Evolutionary conservation across 129 eudicot genomes (phyloP).

Genomic region (carrot (Daucus carota)): DH1_v3.0 NC_030382.2:32871501-32872000

Average conservation of each 20-base stretch:
- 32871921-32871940: neutral
- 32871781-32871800: neutral
- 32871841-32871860: neutral
- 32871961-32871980: constrained; percentile 23
- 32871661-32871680: neutral
- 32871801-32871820: neutral
- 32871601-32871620: neutral
- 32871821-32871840: neutral
- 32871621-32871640: neutral
- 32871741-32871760: neutral
- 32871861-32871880: neutral
- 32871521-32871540: constrained; percentile 63
- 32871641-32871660: neutral
- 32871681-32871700: neutral
- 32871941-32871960: neutral
- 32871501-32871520: constrained; percentile 73
- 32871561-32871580: constrained; percentile 39
- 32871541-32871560: constrained; percentile 83
- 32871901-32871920: neutral
- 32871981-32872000: constrained; percentile 31
- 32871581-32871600: constrained; percentile 34
- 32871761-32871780: neutral
- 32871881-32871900: neutral
- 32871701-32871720: neutral
- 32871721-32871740: neutral